Base-by-base conservation (phyloP, 805 yeast species). In the Torulaspora gathmanii region DNA sequence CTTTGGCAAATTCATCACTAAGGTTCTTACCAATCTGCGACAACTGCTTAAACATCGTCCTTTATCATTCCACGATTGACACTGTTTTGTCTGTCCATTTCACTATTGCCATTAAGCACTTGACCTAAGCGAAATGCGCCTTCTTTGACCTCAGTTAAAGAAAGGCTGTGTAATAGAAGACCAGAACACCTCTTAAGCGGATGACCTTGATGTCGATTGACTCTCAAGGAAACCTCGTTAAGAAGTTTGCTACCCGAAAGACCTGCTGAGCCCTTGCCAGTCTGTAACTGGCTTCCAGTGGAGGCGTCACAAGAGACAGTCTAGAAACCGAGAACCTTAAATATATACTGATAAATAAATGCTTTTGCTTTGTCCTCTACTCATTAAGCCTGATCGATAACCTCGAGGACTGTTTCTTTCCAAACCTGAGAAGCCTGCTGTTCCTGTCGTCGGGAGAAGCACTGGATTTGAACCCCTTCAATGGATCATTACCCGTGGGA, bases 11-110 rank as follows among this genome's bases (percentile, higher is more conserved):
- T 60, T 83, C 89, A 43, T 83, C 89, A 7, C 78, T 67, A 29
- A 83, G 57, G 44, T 78, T 79, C 67, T 83, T 82, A 41, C 83
- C 75, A 8, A 81, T 57, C 68, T 83, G 87, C 9, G 82, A 70
- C 36, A 81, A 63, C 56, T 77, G 73, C 36, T 77, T 72, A 55
- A 79, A 74, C 84, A 79, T 79, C n/a, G 40, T 17, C 35, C 37
- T 26, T 10, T 17, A 5, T 7, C 33, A 17, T 34, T 19, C 26
- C 28, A 13, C 31, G 29, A 34, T 23, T 20, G 37, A 11, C 22
- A 9, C 37, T 6, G 10, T 33, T n/a, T 16, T 33, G 37, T 17
- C 16, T 13, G 13, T 33, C 25, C 11, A 33, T 13, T 33, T 30
- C 33, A 5, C 20, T 10, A 5, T n/a, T 8, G 6, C 16, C 33